Base-by-base conservation (phyloP, 2,329 filamentous ascomycete species). In the Blastomyces percursus region DNA sequence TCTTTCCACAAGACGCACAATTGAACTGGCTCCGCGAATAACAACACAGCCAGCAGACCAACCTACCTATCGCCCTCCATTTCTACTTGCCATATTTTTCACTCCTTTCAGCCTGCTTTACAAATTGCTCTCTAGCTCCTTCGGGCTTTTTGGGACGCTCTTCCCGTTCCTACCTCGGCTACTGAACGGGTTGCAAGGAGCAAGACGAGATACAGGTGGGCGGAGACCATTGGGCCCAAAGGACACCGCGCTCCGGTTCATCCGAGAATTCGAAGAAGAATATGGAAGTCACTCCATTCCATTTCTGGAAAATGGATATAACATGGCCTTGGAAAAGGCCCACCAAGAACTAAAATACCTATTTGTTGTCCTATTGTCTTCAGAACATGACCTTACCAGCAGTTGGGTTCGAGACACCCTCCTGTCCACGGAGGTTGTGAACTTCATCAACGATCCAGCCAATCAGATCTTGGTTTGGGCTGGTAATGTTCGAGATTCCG, bases 261-360 rank as follows among this genome's bases (percentile, higher is more conserved):
- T 90, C 70, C 85, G 93, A 9, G 92, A 97, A 69, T 96, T 99
- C 67, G 91, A 96, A 70, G 94, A 99, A 75, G 90, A 96, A 69
- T 94, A 96, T 71, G 91, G 91, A 0, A 77, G 80, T 21, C 71
- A 77, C 57, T 64, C 72, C 4, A 76, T 97, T 4, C 86, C 88
- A 0, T 96, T 95, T 74, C 86, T 88, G 67, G 92, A 96, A 71
- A 89, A 88, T 60, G 91, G 93, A 4, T 94, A 97, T 71, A 92
- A 95, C 5, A 89, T 96, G 75, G 91, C 92, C 0, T 85, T 96
- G 65, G 94, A 99, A 71, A 77, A 87, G 46, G 91, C 93, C 6
- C 96, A 97, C 78, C 87, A 86, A 68, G 91, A 97, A 44, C 82
- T 96, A 62, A 95, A 95, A 72, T 96, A 95, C 72, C 80, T 99